Conservation (phyloP, 2,329 filamentous ascomycete genomes). For the Phyllosticta citriasiana region DNA sequence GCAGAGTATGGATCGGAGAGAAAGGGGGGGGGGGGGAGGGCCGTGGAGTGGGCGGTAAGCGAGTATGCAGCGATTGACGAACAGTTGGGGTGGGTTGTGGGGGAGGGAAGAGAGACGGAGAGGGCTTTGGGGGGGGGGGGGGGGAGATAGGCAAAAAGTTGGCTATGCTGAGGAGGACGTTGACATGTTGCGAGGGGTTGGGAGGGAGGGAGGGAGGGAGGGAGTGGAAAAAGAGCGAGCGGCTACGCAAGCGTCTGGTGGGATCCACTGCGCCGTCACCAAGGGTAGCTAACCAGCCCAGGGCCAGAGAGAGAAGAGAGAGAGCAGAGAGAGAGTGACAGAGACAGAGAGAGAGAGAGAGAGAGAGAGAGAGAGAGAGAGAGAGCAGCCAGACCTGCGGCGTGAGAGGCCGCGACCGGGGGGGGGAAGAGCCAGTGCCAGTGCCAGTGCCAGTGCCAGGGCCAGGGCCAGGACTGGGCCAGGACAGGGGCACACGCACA, state of each 20-base stretch:
- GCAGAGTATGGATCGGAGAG: slow-evolving; percentile 1
- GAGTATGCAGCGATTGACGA: slow-evolving; percentile 8
- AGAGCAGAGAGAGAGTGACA: background rate
- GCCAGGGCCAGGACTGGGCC: too few species aligned
- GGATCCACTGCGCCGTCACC: background rate
- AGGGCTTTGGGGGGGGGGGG: too few species aligned
- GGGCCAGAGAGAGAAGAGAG: too few species aligned
- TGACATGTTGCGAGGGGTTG: background rate
- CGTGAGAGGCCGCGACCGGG: background rate
- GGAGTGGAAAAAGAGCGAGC: background rate
- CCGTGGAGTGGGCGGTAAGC: background rate
- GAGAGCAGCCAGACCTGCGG: background rate
- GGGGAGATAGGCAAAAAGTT: background rate
- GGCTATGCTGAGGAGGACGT: background rate
- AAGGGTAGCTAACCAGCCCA: background rate
- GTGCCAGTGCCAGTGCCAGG: too few species aligned
- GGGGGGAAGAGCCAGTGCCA: too few species aligned
- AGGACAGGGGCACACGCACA: background rate
- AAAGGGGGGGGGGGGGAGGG: background rate
- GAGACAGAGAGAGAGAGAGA: background rate
- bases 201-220: background rate
- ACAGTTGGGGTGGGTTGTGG: slow-evolving; percentile 5
- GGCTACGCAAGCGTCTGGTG: background rate
- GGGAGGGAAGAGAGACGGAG: background rate
- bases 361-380: background rate